Evolutionary conservation across 2,329 filamentous ascomycete genomes (phyloP).

Genomic region (Beauveria varroae): DNA sequence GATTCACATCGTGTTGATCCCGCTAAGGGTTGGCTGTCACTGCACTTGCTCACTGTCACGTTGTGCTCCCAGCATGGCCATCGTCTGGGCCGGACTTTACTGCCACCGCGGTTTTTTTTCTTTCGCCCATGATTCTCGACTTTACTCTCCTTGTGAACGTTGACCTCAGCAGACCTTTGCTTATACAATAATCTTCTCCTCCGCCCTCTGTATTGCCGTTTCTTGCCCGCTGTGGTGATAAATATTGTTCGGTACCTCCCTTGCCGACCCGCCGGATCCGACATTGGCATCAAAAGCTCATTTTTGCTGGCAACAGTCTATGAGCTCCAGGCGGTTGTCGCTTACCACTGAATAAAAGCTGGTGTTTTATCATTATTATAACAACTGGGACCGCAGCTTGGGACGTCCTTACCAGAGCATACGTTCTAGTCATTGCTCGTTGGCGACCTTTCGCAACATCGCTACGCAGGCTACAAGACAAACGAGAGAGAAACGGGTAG

Average conservation of each 20-base stretch:
- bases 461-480: not conserved
- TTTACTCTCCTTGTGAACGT: not conserved
- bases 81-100: not conserved
- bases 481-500: not conserved
- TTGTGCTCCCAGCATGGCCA: not conserved
- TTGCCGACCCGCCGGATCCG: not conserved
- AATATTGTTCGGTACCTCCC: not conserved
- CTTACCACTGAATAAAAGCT: not conserved
- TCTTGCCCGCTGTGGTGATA: not conserved
- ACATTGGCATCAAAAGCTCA: not conserved
- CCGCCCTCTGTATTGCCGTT: not conserved
- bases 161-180: not conserved
- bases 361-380: too few species aligned
- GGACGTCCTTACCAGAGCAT: not conserved
- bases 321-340: not conserved
- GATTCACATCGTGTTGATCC: not conserved
- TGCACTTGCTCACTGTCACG: not conserved
- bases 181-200: not conserved
- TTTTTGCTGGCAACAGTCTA: not conserved
- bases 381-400: too few species aligned
- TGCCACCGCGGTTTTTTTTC: not conserved
- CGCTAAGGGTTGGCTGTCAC: not conserved
- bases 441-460: too few species aligned
- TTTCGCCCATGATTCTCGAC: not conserved
- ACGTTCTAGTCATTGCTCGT: not conserved